phyloP scores from a whole-genome alignment of 1,284 basidiomycete genomes.

The Moniliophthora roreri region DNA sequence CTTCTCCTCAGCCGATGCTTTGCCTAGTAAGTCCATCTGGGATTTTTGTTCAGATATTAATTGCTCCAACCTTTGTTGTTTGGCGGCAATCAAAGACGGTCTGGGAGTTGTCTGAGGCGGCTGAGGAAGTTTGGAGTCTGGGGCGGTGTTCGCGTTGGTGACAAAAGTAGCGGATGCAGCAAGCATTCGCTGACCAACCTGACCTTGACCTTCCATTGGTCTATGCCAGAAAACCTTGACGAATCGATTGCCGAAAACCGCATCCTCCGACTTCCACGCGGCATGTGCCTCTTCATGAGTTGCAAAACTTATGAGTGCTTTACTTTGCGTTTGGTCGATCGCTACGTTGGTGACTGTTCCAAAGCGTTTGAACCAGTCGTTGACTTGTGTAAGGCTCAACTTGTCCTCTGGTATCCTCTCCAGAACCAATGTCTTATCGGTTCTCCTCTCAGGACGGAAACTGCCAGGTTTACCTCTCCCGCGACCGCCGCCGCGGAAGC shows the following conservation, averaged over 20 bases:
- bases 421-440: slow-evolving; percentile 86
- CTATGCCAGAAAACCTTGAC: slow-evolving; percentile 95
- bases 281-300: slow-evolving; percentile 84
- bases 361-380: slow-evolving; percentile 90
- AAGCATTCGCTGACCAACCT: slow-evolving; percentile 69
- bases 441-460: slow-evolving; percentile 64
- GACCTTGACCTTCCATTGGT: slow-evolving; percentile 86
- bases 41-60: slow-evolving; percentile 90
- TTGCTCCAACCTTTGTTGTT: slow-evolving; percentile 77
- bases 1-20: slow-evolving; percentile 73
- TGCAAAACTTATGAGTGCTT: slow-evolving; percentile 87
- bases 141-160: slow-evolving; percentile 31
- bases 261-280: slow-evolving; percentile 92
- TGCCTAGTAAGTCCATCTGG: slow-evolving; percentile 71
- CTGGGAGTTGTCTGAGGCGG: slow-evolving; percentile 19
- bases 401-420: slow-evolving; percentile 91
- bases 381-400: slow-evolving; percentile 77
- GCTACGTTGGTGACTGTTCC: slow-evolving; percentile 94
- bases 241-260: slow-evolving; percentile 91
- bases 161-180: slow-evolving; percentile 77
- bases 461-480: slow-evolving; percentile 59
- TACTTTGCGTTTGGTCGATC: slow-evolving; percentile 70
- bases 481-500: slow-evolving; percentile 36
- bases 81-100: slow-evolving; percentile 52
- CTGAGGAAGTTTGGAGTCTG: slow-evolving; percentile 27